Evolutionary conservation across 306 rosid genomes (phyloP), one percentile per base, ranked within the genome.

Genomic region (Rosa multiflora): DNA sequence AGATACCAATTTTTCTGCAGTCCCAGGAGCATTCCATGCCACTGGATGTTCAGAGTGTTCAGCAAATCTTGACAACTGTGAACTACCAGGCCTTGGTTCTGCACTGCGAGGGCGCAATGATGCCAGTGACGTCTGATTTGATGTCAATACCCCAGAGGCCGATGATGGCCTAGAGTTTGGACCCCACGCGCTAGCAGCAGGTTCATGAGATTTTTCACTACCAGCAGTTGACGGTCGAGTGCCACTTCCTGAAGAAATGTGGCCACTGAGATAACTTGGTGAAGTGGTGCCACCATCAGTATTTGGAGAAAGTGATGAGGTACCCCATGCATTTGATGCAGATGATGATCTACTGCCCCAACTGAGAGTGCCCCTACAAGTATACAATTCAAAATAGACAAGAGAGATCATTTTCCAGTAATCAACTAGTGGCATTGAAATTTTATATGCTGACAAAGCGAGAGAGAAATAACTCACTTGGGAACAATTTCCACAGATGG

Each of bases 401-500:
- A 17, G 23, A 72, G 62, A 29, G 74, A 23, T 74, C 70, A 80
- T 48, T 39, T 43, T 71, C 68, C n/a, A 9, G 72, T 43, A 3
- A 42, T 26, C 35, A 17, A 76, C n/a, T 18, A 37, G 58, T 73
- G 80, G 63, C 46, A 74, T 26, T 15, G 62, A 58, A 70, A 63
- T 48, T 56, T 79, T 43, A 79, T 18, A 73, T 44, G n/a, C 79
- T 12, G 48, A 76, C 21, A 39, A 61, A 71, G 62, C 7, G 17
- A 49, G 51, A 67, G 61, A 72, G 66, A 52, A 73, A 79, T 53
- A 70, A 84, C 97, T 90, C 88, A 96, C 99, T 86, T 96, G 87
- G 97, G 99, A 74, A 96, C 99, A 84, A 96, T 93, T 87, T 93
- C 97, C 87, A 96, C 98, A 79, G 80, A 90, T 55, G 97, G 98